phyloP scores from a whole-genome alignment of 805 yeast genomes.

The Teunomyces panamensis region DNA sequence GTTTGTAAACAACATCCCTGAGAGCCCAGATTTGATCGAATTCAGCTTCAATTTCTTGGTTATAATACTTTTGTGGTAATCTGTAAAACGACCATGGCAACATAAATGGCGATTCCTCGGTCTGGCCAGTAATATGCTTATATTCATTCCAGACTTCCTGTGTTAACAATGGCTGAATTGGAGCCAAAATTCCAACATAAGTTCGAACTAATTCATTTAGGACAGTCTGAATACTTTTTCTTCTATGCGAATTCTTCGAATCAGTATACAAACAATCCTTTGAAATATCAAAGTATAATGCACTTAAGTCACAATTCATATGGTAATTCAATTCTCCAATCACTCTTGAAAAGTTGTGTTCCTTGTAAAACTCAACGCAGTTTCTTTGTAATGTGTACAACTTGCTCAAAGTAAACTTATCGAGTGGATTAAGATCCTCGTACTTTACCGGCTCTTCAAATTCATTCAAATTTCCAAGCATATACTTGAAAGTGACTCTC shows the following conservation, averaged over 20 bases:
- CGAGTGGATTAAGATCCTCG: conserved; percentile 42
- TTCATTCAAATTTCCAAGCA: conserved; percentile 72
- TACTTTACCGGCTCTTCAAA: conserved; percentile 37
- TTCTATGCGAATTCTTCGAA: conserved; percentile 37
- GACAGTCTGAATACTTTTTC: conserved; percentile 67
- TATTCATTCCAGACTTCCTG: conserved; percentile 84
- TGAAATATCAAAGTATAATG: conserved; percentile 80
- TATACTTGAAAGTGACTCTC: conserved; percentile 73
- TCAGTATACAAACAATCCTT: conserved; percentile 88
- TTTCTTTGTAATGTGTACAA: conserved; percentile 45
- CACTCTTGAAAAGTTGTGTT: conserved; percentile 66
- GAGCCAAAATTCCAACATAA: conserved; percentile 68
- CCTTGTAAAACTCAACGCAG: conserved; percentile 46
- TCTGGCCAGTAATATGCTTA: conserved; percentile 29
- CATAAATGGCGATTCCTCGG: conserved; percentile 43
- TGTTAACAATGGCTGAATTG: conserved; percentile 77
- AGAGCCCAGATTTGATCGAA: conserved; percentile 47
- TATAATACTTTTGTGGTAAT: conserved; percentile 32
- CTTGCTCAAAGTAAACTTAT: conserved; percentile 59
- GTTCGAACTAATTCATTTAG: conserved; percentile 55
- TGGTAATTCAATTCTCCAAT: conserved; percentile 67
- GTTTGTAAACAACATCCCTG: conserved; percentile 46
- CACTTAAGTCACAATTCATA: conserved; percentile 71
- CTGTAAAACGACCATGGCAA: conserved; percentile 38
- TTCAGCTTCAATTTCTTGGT: conserved; percentile 37